Conservation (phyloP, 2,329 filamentous ascomycete genomes). For the Ampelomyces quisqualis region DNA sequence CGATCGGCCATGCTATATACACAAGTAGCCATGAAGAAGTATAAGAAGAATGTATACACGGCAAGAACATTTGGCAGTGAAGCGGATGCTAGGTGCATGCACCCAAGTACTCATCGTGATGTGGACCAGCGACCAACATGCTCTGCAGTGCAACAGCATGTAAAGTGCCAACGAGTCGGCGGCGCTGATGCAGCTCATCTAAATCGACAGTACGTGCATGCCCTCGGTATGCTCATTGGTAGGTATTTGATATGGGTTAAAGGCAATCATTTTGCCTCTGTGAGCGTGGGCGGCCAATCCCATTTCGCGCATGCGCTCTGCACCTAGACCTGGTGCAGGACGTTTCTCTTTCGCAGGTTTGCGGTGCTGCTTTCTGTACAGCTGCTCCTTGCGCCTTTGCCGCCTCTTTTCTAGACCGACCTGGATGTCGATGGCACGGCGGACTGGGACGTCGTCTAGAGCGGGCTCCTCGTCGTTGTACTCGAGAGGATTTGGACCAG, state of each 20-base stretch:
- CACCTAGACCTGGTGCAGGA: constrained; percentile 74
- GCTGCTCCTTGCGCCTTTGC: constrained; percentile 88
- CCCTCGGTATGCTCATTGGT: constrained; percentile 37
- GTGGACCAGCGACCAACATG: constrained; percentile 46
- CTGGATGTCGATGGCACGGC: constrained; percentile 97
- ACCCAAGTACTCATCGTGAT: constrained; percentile 6
- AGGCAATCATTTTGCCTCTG: constrained; percentile 47
- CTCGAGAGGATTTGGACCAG: constrained; percentile 27
- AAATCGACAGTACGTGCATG: constrained; percentile 50
- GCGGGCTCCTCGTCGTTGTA: constrained; percentile 46
- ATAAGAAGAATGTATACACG: constrained; percentile 10
- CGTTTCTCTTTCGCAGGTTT: constrained; percentile 72
- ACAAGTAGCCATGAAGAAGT: constrained; percentile 17
- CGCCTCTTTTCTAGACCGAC: constrained; percentile 86
- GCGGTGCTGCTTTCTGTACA: constrained; percentile 84
- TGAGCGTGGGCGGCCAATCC: constrained; percentile 82
- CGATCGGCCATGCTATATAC: constrained; percentile 22
- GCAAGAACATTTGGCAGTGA: constrained; percentile 13
- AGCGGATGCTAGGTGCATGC: constrained; percentile 12
- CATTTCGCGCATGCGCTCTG: constrained; percentile 89
- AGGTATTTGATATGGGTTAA: constrained; percentile 30
- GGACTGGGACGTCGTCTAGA: constrained; percentile 62
- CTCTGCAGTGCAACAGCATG: constrained; percentile 19
- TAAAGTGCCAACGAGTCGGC: constrained; percentile 40
- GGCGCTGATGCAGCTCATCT: constrained; percentile 43